Conservation (phyloP, 306 rosid genomes). For the Gynostemma pentaphyllum region DNA sequence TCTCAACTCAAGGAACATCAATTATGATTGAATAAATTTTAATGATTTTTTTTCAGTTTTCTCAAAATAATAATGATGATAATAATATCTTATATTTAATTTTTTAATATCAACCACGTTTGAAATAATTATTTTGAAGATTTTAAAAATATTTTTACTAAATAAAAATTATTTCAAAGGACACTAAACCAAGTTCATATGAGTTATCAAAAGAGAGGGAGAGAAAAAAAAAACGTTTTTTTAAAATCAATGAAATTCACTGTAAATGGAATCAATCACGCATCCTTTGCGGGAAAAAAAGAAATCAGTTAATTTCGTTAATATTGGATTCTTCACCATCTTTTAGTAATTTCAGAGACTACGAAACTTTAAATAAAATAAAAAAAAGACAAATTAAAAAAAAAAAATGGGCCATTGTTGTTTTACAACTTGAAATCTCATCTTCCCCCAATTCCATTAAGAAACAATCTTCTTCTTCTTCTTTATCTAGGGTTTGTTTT, state of each 20-base stretch:
- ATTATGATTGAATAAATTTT: too few relatives aligned
- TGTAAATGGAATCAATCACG: neutral
- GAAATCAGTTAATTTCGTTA: neutral
- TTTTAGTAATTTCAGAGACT: neutral
- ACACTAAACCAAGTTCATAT: too few relatives aligned
- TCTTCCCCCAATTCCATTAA: slow-evolving; percentile 20
- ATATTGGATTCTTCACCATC: neutral
- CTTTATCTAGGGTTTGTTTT: neutral
- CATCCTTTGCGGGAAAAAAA: neutral
- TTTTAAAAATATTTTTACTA: too few relatives aligned
- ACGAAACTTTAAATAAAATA: neutral
- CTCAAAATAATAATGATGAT: too few relatives aligned
- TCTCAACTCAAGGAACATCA: too few relatives aligned
- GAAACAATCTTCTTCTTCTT: neutral
- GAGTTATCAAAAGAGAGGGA: neutral
- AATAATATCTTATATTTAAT: too few relatives aligned
- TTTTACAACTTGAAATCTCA: neutral
- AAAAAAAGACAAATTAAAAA: too few relatives aligned
- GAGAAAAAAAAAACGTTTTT: neutral
- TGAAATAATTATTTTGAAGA: too few relatives aligned
- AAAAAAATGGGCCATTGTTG: slow-evolving; percentile 5
- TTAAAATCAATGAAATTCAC: neutral
- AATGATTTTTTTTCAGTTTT: too few relatives aligned
- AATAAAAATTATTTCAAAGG: too few relatives aligned
- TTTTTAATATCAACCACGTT: too few relatives aligned